Conservation (phyloP, 768 basidiomycete species). For the Royoungia palumana region DNA sequence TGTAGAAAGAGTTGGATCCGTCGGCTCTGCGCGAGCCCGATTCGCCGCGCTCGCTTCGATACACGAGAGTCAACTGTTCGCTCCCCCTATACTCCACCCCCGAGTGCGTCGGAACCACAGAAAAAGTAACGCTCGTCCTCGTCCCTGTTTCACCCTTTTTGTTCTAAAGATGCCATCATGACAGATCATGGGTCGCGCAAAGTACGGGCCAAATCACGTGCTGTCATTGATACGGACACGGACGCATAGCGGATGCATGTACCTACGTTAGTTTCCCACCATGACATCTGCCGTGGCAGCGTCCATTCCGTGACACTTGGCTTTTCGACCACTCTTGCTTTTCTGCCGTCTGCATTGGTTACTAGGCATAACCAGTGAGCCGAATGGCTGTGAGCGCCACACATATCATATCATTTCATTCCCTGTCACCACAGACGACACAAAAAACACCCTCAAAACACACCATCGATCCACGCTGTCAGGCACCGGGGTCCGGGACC, state of each 20-base stretch:
- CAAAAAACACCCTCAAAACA: too few species aligned
- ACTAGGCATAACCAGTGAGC: too few species aligned
- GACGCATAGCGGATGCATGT: constrained; percentile 1
- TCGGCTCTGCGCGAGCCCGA: constrained; percentile 16
- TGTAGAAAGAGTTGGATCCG: constrained; percentile 10
- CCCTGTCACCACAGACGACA: too few species aligned
- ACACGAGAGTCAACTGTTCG: constrained; percentile 18
- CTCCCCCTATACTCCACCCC: constrained; percentile 9
- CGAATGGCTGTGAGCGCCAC: too few species aligned
- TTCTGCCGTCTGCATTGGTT: too few species aligned
- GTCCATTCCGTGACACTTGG: neutral
- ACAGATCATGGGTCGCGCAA: neutral
- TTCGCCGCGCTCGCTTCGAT: neutral
- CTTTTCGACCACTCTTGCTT: too few species aligned
- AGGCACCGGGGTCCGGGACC: too few species aligned
- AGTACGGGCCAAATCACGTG: neutral
- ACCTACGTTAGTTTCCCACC: constrained; percentile 10
- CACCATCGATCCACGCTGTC: too few species aligned
- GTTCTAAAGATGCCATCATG: neutral
- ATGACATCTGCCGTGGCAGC: too few species aligned
- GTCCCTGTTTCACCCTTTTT: constrained; percentile 8
- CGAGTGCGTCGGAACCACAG: constrained; percentile 10
- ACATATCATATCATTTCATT: too few species aligned
- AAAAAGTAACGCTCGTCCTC: constrained; percentile 1
- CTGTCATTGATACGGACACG: constrained; percentile 8